Percentiles rank a stretch among this genome's conserved stretches.
Evolutionary conservation across 495 filamentous ascomycete genomes (phyloP).

Genomic region (Glutinoglossum americanum): DNA sequence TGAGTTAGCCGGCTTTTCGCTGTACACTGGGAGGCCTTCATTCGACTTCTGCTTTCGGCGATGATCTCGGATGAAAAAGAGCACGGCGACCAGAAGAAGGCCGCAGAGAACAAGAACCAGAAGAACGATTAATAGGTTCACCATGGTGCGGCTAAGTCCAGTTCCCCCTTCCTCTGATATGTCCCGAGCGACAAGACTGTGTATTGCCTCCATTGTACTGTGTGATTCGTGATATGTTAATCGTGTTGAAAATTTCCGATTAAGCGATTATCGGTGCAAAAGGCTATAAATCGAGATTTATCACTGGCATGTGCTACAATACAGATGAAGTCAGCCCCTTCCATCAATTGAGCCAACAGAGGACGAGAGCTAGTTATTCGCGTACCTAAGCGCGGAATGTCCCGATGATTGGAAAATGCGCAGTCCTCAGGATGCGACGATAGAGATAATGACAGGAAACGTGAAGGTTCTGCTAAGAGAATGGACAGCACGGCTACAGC

Average conservation of each 20-base stretch:
- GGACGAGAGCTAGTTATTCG: neutral
- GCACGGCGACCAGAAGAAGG: constrained; percentile 38
- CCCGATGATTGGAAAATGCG: neutral
- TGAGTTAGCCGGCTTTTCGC: constrained; percentile 23
- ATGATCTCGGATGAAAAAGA: constrained; percentile 50
- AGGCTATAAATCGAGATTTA: neutral
- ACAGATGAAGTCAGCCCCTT: neutral
- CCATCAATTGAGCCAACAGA: neutral
- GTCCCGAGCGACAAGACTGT: constrained; percentile 29
- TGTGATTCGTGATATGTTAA: neutral
- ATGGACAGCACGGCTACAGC: constrained; percentile 35
- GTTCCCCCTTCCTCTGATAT: constrained; percentile 19
- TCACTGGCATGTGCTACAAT: neutral
- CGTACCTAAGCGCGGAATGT: neutral
- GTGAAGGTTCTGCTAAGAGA: constrained; percentile 15
- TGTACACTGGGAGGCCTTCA: constrained; percentile 34
- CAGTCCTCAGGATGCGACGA: neutral
- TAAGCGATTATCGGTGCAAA: neutral
- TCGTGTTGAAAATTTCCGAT: neutral
- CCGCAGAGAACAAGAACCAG: constrained; percentile 52
- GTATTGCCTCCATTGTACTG: constrained; percentile 28
- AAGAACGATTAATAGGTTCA: constrained; percentile 59
- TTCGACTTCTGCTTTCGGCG: constrained; percentile 24
- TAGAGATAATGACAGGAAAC: neutral
- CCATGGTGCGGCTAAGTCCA: constrained; percentile 29